Base-by-base conservation (phyloP, 306 rosid species). In the Inga leiocalycina region DNA sequence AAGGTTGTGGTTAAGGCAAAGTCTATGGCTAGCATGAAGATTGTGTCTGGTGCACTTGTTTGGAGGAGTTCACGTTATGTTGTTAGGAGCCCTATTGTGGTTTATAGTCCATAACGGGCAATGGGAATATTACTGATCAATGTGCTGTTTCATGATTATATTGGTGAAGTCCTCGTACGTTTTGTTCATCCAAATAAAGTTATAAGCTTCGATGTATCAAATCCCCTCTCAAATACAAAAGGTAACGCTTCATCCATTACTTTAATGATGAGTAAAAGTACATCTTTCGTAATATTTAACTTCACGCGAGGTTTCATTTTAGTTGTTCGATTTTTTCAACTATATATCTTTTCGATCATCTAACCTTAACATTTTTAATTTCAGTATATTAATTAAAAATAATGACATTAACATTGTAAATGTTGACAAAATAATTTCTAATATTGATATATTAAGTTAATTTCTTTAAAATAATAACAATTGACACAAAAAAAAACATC, bases 31-130 rank as follows among this genome's bases (percentile, higher is more conserved):
- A 46, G 85, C 5, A 62, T 10, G 82, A 14, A 49, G 59, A 71
- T 86, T 87, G 84, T 92, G 20, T 92, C 98, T 0, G 98, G 92
- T 16, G 88, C 89, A 0, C 82, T 93, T 37, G 77, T 88, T 67
- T 96, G 99, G 99, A 80, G 82, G 76, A 89, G 82, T 79, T 11
- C 85, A 5, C 87, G 85, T 13, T 78, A 89, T 73, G 86, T 83
- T 45, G 94, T 91, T 51, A 90, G 94, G 77, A 96, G 97, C 44
- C 95, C 98, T 39, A 77, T 96, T 66, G 97, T 96, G 43, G 61
- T 96, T 56, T 91, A 91, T 30, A 88, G 87, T 52, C 89, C 89
- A 30, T 57, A 35, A 77, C 51, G 41, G 14, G 30, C 10, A n/a
- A 27, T 62, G 4, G 16, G 7, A 24, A 24, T 45, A 45, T 45